phyloP scores from a whole-genome alignment of 257 asterid genomes.

The Echium plantagineum region DNA sequence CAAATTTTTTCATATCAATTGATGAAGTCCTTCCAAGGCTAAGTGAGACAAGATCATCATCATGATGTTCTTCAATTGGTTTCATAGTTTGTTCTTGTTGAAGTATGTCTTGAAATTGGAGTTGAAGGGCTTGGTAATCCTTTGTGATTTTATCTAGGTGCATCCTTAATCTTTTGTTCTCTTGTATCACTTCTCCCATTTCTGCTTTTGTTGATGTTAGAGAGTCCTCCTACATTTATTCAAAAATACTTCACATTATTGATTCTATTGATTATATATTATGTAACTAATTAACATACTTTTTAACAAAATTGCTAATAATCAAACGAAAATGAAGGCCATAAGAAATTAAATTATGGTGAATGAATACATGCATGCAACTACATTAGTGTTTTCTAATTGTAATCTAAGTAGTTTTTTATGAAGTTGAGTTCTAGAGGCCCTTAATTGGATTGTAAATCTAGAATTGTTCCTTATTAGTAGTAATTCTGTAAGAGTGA shows the following conservation, averaged over 20 bases:
- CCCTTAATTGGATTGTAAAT: too few species aligned
- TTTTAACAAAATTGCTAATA: too few species aligned
- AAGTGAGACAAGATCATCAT: constrained; percentile 45
- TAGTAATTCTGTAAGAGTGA: too few species aligned
- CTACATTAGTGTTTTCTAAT: too few species aligned
- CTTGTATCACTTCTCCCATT: constrained; percentile 68
- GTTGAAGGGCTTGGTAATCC: constrained; percentile 59
- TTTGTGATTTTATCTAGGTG: constrained; percentile 48
- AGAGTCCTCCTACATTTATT: constrained; percentile 24
- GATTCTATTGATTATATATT: too few species aligned
- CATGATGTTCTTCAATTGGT: constrained; percentile 18
- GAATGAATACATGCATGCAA: too few species aligned
- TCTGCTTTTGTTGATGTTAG: constrained; percentile 60
- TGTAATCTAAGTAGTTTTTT: too few species aligned
- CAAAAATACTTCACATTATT: background rate
- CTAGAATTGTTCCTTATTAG: too few species aligned
- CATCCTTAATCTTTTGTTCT: constrained; percentile 56
- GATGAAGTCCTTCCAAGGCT: constrained; percentile 54
- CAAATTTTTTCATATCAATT: constrained; percentile 28
- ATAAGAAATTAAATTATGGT: too few species aligned
- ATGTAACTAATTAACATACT: too few species aligned
- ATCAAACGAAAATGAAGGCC: too few species aligned
- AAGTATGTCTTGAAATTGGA: constrained; percentile 43
- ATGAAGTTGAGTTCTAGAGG: too few species aligned
- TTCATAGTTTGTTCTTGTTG: constrained; percentile 31